These are phyloP conservation scores for Penicillium palitans DNA, from an alignment of 2,329 filamentous ascomycete species.

Conservation along the genomic window DNA sequence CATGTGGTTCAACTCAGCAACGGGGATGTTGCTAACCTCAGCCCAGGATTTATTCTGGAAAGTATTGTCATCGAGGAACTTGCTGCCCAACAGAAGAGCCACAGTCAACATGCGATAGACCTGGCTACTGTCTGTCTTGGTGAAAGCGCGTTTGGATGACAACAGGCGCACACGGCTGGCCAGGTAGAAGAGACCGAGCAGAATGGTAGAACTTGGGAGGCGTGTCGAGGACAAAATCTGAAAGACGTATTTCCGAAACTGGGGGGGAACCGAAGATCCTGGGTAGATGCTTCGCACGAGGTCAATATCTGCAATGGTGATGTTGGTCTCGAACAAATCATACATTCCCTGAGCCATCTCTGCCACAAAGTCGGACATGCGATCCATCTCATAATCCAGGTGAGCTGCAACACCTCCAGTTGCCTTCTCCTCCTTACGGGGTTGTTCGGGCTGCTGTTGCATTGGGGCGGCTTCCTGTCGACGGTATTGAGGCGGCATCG, in stretches of 20 bases:
- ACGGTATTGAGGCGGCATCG: conserved; percentile 45
- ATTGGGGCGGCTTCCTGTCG: conserved; percentile 39
- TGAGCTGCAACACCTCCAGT: conserved; percentile 87
- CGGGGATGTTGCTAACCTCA: conserved; percentile 86
- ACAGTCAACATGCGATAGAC: conserved; percentile 87
- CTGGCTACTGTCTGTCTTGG: conserved; percentile 61
- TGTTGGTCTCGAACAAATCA: conserved; percentile 56
- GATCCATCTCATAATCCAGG: conserved; percentile 94
- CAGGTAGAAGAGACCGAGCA: conserved; percentile 86
- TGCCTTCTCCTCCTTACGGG: conserved; percentile 63
- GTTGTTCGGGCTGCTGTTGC: conserved; percentile 38
- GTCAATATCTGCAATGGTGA: conserved; percentile 64
- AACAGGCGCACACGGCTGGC: conserved; percentile 78
- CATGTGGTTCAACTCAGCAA: conserved; percentile 78
- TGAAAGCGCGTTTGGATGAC: conserved; percentile 55
- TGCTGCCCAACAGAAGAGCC: conserved; percentile 82
- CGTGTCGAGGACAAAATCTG: conserved; percentile 89
- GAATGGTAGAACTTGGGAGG: conserved; percentile 85
- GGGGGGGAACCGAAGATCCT: conserved; percentile 62
- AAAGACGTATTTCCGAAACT: conserved; percentile 88
- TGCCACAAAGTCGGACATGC: conserved; percentile 92
- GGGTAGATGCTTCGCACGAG: conserved; percentile 63
- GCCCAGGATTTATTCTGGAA: conserved; percentile 98
- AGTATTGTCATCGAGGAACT: conserved; percentile 95
- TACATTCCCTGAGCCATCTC: conserved; percentile 80